Base-by-base conservation (phyloP, 2,329 filamentous ascomycete genomes). In the Trichoderma harzianum region DNA sequence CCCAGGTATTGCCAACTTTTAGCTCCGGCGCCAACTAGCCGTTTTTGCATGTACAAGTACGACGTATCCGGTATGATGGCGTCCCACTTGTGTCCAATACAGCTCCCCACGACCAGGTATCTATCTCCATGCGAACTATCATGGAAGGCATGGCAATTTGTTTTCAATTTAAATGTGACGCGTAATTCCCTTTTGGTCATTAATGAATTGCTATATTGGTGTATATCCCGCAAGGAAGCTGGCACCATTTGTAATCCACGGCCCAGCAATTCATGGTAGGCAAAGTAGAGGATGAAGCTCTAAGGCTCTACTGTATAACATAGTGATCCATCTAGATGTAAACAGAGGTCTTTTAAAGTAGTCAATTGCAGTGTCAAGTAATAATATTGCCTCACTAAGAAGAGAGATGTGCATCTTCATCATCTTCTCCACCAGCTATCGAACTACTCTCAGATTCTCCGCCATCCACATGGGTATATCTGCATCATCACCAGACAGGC, bases 1-100 rank as follows among this genome's bases (percentile, higher is more conserved):
- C 11, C 55, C 11, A 39, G 24, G 64, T 57, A 39, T 28, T 60
- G 55, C 55, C 55, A 30, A 60, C 51, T 39, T 30, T 67, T 58
- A 67, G 64, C 51, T 39, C 64, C 64, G 64, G 64, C 64, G 64
- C 51, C 64, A 67, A 67, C 30, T 39, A 67, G 64, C 64, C 53
- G 30, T 36, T 28, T 43, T 26, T n/a, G n/a, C n/a, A 43, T 28
- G 64, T 57, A 57, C 34, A 36, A 26, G 60, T 26, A 43, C 60
- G 34, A 21, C 24, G 51, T 26, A 32, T 32, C 28, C 11, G 55
- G 55, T 60, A 32, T 10, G 24, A 18, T 3, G 7, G 39, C 39
- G 62, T 53, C 47, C 43, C 28, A 64, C 36, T 64, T 6, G 8
- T 0, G 43, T 51, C n/a, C 43, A 47, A 21, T 51, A 24, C n/a